Evolutionary conservation across 176 grass and related monocot genomes (phyloP), one percentile per base, ranked within the genome.

Genomic region (Zizania latifolia): DNA sequence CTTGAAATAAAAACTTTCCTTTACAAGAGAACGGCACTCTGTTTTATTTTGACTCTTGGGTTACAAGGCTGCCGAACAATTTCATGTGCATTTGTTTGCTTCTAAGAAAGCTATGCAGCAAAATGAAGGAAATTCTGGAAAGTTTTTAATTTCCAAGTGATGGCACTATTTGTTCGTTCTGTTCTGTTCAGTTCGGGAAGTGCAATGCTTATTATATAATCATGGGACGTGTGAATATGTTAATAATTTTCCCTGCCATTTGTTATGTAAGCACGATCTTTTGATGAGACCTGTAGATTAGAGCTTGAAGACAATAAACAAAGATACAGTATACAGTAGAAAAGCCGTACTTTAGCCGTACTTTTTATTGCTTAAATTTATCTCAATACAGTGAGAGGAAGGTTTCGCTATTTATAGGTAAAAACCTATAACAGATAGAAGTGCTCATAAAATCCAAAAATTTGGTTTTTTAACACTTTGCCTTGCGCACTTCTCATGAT

Each of bases 1-100:
- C 54, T 75, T 76, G 62, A 71, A 93, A 90, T 90, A 93, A 93
- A 71, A 86, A 23, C 9, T 65, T 83, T 66, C 33, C 7, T 59
- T 53, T 76, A 48, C 54, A 76, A 73, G 64, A 69, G 78, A 81
- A n/a, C 33, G 58, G 8, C 82, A 80, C 58, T 70, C 28, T 81
- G 23, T 51, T 87, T 77, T 76, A 41, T 87, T n/a, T 87, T 75
- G 56, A 27, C 51, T 28, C 12, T 45, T 67, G 67, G 84, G 79
- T 57, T 44, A 74, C 68, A 81, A 30, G 68, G 68, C 81, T 10
- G 34, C 62, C 3, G 58, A 60, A 72, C 37, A 84, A 51, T 38
- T 45, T 81, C 38, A 68, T 50, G 39, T 62, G 62, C 31, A 85
- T 77, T 82, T 85, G 19, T n/a, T 77, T 77, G 34, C 68, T 67